Evolutionary conservation across 192 early-diverging fungal species (phyloP).

Genomic region (Linnemannia exigua): DNA sequence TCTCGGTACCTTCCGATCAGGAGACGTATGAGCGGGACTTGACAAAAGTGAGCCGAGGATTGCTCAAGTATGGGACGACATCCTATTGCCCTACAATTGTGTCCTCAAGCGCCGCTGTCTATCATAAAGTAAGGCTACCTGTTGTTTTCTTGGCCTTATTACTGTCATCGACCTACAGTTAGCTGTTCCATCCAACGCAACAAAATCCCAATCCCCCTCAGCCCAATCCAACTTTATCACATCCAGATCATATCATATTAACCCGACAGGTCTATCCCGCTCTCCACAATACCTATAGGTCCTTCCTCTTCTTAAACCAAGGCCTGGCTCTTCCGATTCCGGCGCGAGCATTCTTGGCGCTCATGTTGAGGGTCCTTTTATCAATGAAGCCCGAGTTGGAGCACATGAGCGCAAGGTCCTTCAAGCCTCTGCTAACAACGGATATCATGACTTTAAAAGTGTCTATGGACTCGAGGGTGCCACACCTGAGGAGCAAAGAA

Average conservation of each 20-base stretch:
- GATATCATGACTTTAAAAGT: conserved; percentile 73
- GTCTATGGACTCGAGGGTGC: conserved; percentile 74
- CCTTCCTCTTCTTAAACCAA: conserved; percentile 71
- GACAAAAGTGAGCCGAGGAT: conserved; percentile 75
- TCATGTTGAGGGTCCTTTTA: conserved; percentile 75
- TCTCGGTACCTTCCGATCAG: conserved; percentile 67
- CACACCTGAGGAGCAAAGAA: conserved; percentile 61
- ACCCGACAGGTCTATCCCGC: background rate
- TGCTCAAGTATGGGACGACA: conserved; percentile 86
- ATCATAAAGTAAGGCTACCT: conserved; percentile 67
- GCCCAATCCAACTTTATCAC: background rate
- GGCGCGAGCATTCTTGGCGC: conserved; percentile 79
- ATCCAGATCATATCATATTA: background rate
- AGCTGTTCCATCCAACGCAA: conserved; percentile 18
- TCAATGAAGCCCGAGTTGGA: conserved; percentile 78
- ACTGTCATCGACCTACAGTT: conserved; percentile 16
- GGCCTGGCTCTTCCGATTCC: conserved; percentile 69
- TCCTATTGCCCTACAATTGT: conserved; percentile 87
- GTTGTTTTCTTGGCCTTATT: background rate
- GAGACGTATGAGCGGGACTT: conserved; percentile 75
- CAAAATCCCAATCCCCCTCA: background rate
- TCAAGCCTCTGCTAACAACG: conserved; percentile 66
- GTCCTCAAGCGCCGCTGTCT: conserved; percentile 78
- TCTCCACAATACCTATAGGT: conserved; percentile 10
- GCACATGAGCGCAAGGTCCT: conserved; percentile 78